Conservation (phyloP, 2,329 filamentous ascomycete genomes). For the Annulohypoxylon truncatum region DNA sequence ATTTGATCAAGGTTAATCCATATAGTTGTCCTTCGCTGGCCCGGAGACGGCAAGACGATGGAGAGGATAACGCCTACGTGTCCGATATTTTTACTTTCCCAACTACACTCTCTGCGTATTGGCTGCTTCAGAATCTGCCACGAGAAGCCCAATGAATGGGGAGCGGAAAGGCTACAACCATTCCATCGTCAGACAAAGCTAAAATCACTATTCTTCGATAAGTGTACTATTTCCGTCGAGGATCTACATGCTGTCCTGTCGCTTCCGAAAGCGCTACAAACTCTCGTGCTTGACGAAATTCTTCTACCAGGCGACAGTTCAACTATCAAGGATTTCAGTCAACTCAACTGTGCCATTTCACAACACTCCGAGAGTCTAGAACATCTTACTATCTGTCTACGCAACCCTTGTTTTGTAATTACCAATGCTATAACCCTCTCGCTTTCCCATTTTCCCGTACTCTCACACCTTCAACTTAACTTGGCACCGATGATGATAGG, state of each 20-base stretch:
- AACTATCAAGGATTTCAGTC: constrained; percentile 12
- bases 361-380: constrained; percentile 30
- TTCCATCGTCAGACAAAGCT: constrained; percentile 25
- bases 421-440: constrained; percentile 19
- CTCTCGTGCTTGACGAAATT: constrained; percentile 18
- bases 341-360: constrained; percentile 31
- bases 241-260: constrained; percentile 27
- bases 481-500: too few relatives aligned
- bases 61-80: constrained; percentile 26
- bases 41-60: background rate
- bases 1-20: background rate
- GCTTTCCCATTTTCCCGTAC: constrained; percentile 27
- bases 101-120: constrained; percentile 34
- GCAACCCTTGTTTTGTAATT: background rate
- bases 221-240: constrained; percentile 23
- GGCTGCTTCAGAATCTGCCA: constrained; percentile 28
- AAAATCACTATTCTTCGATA: constrained; percentile 22
- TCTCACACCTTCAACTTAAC: constrained; percentile 28
- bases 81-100: constrained; percentile 32
- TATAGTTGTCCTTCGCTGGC: constrained; percentile 33
- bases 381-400: constrained; percentile 19
- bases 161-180: background rate
- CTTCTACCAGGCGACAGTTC: constrained; percentile 20
- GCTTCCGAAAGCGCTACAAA: constrained; percentile 22
- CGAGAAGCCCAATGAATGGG: background rate